Base-by-base conservation (phyloP, 78 protist genomes). In the Dictyostelium brefeldianum region DNA sequence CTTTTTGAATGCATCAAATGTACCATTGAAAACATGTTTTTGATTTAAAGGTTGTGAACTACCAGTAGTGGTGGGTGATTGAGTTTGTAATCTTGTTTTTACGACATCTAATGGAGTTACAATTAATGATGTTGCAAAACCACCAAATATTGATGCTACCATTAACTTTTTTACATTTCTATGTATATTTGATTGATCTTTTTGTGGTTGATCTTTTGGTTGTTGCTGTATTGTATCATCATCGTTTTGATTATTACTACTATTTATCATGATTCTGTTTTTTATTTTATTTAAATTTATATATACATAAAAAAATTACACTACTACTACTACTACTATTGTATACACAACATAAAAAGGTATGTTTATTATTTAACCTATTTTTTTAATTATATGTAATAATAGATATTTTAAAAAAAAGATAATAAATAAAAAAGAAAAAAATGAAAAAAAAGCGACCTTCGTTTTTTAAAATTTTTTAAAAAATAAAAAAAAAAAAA, bases 101-200 rank as follows among this genome's bases (percentile, higher is more conserved):
- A 90, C 95, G 0, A 90, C 95, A 81, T 90, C 95, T 20, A 90
- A 64, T 51, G 95, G 95, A 48, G 91, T 82, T 1, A 90, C 89
- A n/a, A 59, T 64, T 47, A 53, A 22, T 47, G 83, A 46, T 22
- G 87, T 80, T 12, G 71, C 59, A 56, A 90, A 47, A 47, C 92
- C 92, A 48, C 92, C 92, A 8, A 75, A 12, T 2, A 85, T 75
- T 18, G 83, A 74, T 12, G 92, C 92, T 18, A 59, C 15, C 54
- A 85, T 73, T 47, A 56, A 80, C 59, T 75, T 85, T 51, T 85
- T 75, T 25, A 78, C n/a, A 54, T 27, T 78, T 17, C 18, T 62
- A 25, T 62, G 70, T 4, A 62, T 17, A 62, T 62, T 62, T 62
- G 70, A 62, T 22, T 59, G 8, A 22, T 59, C 8, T 59, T 59